Evolutionary conservation across 2,329 filamentous ascomycete species (phyloP).

Genomic region (Knoxdaviesia proteae): DNA sequence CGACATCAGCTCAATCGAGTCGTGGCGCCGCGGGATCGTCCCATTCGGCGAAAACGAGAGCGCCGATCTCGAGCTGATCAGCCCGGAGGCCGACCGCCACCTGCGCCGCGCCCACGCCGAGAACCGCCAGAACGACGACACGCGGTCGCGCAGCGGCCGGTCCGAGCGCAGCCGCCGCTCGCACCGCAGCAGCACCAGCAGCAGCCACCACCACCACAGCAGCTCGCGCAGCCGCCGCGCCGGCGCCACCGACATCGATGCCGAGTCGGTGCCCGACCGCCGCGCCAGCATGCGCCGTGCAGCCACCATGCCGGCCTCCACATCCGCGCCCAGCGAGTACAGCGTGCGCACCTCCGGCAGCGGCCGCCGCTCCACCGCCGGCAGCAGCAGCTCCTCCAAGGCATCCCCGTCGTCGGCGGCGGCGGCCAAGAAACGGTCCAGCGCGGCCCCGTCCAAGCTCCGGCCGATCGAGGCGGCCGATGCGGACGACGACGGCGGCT

Average conservation of each 20-base stretch:
- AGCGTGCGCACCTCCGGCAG: constrained; percentile 1
- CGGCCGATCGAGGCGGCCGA: constrained; percentile 4
- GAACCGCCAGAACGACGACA: constrained; percentile 12
- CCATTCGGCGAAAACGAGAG: constrained; percentile 23
- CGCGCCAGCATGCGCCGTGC: neutral
- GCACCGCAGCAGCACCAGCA: constrained; percentile 4
- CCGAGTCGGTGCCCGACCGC: neutral
- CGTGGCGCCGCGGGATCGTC: constrained; percentile 35
- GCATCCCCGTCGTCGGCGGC: constrained; percentile 1
- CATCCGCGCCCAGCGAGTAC: constrained; percentile 11
- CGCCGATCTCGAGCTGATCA: constrained; percentile 35
- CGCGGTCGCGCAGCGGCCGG: constrained; percentile 5
- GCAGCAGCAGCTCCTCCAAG: neutral
- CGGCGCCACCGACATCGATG: constrained; percentile 4
- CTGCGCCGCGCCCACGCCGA: constrained; percentile 13
- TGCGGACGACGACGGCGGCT: constrained; percentile 12
- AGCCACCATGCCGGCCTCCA: neutral
- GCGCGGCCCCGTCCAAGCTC: neutral
- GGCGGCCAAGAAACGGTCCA: neutral
- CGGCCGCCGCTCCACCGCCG: neutral
- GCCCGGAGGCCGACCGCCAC: constrained; percentile 29
- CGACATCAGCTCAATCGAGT: constrained; percentile 36
- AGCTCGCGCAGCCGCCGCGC: constrained; percentile 6
- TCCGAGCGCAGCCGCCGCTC: constrained; percentile 4
- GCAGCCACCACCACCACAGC: constrained; percentile 3